phyloP scores from a whole-genome alignment of 768 basidiomycete species.

The Podaxis sp. region DNA sequence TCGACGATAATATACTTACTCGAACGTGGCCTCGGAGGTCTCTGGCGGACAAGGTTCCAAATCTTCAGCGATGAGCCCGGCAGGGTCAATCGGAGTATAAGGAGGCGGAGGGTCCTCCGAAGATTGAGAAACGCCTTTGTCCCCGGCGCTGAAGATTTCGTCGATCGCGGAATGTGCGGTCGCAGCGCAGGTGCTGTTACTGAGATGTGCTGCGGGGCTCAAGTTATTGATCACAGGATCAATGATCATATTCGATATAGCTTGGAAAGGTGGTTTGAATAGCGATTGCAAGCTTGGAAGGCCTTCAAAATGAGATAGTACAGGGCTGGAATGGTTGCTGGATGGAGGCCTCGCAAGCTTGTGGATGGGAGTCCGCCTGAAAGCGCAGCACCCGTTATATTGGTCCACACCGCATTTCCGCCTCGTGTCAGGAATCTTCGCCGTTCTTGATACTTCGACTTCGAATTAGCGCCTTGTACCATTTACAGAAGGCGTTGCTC shows the following conservation, averaged over 20 bases:
- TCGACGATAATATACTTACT: not conserved
- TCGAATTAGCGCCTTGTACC: conserved; percentile 9
- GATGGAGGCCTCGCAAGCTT: conserved; percentile 3
- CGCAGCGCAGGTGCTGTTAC: not conserved
- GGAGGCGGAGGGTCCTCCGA: conserved; percentile 4
- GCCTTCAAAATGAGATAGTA: not conserved
- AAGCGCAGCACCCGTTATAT: not conserved
- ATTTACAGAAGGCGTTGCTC: not conserved
- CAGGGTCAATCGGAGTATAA: not conserved
- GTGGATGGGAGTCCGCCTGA: not conserved
- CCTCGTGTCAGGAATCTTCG: not conserved
- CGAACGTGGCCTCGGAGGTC: not conserved
- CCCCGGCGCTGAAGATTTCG: not conserved
- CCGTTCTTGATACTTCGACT: conserved; percentile 11
- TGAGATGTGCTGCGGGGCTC: not conserved
- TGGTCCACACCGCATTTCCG: not conserved
- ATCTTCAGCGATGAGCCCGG: not conserved
- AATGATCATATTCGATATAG: not conserved
- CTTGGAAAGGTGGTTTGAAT: not conserved
- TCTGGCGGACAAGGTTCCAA: not conserved
- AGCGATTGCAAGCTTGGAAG: not conserved
- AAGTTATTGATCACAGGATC: not conserved
- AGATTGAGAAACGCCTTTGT: not conserved
- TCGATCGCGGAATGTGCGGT: not conserved
- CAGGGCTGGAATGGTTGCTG: not conserved